Percentiles rank a stretch among this genome's conserved stretches.
These are phyloP conservation scores for Yamadazyma epiphylla DNA, from an alignment of 1,139 yeast species.

Conservation along the genomic window DNA sequence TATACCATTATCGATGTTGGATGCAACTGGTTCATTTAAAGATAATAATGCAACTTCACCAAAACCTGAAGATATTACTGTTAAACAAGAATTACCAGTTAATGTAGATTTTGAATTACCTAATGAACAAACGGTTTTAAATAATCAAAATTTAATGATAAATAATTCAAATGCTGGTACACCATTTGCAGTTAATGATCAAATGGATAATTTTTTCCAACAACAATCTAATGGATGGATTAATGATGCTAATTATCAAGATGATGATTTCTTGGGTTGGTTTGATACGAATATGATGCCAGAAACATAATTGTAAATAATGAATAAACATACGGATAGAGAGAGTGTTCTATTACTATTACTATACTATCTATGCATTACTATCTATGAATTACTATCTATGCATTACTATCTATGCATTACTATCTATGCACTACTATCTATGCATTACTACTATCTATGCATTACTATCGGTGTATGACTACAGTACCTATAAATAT, in stretches of 20 bases:
- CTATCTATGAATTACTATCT: no score
- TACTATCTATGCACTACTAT: no score
- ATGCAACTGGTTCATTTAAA: constrained; percentile 69
- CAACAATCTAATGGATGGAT: constrained; percentile 84
- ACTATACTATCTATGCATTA: no score
- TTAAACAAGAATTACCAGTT: constrained; percentile 2
- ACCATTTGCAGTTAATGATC: constrained; percentile 30
- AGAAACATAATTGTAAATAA: constrained; percentile 10
- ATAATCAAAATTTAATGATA: constrained; percentile 10
- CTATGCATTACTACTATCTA: no score
- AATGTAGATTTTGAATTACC: constrained; percentile 10
- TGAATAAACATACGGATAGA: neutral
- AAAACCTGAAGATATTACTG: neutral
- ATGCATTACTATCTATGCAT: no score
- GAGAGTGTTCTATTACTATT: no score
- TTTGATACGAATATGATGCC: constrained; percentile 60
- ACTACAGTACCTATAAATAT: no score
- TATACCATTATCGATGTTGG: constrained; percentile 74
- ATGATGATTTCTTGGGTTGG: constrained; percentile 94
- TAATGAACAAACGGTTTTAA: constrained; percentile 11
- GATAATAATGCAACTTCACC: constrained; percentile 15
- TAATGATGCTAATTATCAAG: constrained; percentile 53
- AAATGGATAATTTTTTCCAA: constrained; percentile 59
- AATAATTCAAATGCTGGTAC: constrained; percentile 6
- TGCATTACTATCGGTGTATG: no score